These are phyloP conservation scores for Phytophthora lateralis DNA, from an alignment of 352 stramenopile genomes.

Conservation along the genomic window DNA sequence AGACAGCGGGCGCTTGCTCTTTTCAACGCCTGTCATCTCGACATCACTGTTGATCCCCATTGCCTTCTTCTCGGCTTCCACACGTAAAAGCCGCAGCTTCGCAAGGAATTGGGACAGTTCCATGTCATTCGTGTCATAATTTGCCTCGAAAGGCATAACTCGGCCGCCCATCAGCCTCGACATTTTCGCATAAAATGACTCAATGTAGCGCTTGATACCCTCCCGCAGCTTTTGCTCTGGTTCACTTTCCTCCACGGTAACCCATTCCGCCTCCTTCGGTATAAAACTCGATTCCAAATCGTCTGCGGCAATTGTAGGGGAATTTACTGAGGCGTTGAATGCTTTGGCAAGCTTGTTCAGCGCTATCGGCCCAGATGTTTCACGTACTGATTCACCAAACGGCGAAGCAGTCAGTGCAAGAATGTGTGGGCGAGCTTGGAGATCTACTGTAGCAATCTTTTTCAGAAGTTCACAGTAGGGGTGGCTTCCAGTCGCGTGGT, in stretches of 20 bases:
- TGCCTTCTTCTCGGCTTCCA: slow-evolving; percentile 22
- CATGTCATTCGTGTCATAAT: slow-evolving; percentile 60
- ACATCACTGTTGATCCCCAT: slow-evolving; percentile 8
- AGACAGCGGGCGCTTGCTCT: slow-evolving; percentile 15
- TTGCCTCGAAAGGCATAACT: slow-evolving; percentile 47
- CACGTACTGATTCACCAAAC: slow-evolving; percentile 61
- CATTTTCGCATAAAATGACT: slow-evolving; percentile 45
- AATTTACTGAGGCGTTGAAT: slow-evolving; percentile 65
- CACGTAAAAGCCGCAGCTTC: slow-evolving; percentile 39
- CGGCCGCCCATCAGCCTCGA: slow-evolving; percentile 32
- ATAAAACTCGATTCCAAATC: slow-evolving; percentile 54
- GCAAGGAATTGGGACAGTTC: slow-evolving; percentile 59
- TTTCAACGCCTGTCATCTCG: slow-evolving; percentile 26
- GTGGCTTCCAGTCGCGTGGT: slow-evolving; percentile 69
- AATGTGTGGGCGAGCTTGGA: slow-evolving; percentile 46
- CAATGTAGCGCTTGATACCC: slow-evolving; percentile 52
- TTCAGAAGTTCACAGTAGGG: slow-evolving; percentile 68
- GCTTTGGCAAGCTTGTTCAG: slow-evolving; percentile 46
- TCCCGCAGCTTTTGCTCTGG: slow-evolving; percentile 43
- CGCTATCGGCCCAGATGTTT: slow-evolving; percentile 37
- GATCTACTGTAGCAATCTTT: slow-evolving; percentile 36
- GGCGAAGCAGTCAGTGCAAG: slow-evolving; percentile 74
- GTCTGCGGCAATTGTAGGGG: slow-evolving; percentile 58
- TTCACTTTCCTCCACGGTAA: slow-evolving; percentile 45
- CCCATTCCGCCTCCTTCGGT: slow-evolving; percentile 67